Evolutionary conservation across 805 yeast genomes (phyloP).

Genomic region (Candida tibetensis): DNA sequence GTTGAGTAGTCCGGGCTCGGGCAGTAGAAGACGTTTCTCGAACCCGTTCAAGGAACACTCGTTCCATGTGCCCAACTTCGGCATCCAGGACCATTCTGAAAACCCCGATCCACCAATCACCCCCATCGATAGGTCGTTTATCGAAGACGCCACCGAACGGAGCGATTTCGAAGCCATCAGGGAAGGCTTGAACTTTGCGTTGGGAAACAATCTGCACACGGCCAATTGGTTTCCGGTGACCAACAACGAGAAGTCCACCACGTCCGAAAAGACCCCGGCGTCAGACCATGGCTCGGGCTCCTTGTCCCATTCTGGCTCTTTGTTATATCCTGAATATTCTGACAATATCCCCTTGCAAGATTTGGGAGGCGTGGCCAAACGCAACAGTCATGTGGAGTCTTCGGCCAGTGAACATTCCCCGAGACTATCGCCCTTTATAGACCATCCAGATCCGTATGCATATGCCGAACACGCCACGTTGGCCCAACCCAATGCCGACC

Average conservation of each 20-base stretch:
- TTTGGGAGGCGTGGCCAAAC: not conserved
- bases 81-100: not conserved
- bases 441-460: not conserved
- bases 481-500: not conserved
- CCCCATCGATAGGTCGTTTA: constrained; percentile 12
- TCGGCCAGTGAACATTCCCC: not conserved
- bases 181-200: constrained; percentile 33
- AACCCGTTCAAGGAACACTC: not conserved
- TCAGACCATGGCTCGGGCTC: too few species aligned
- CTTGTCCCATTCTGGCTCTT: too few species aligned
- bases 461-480: not conserved
- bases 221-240: constrained; percentile 32
- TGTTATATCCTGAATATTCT: too few species aligned
- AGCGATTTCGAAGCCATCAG: constrained; percentile 30
- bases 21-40: not conserved
- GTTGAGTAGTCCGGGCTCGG: too few species aligned
- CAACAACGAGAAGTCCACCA: too few species aligned
- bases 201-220: constrained; percentile 24
- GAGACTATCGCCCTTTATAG: constrained; percentile 5
- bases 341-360: constrained; percentile 19
- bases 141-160: constrained; percentile 25
- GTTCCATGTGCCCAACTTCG: constrained; percentile 1
- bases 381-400: constrained; percentile 1
- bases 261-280: not conserved
- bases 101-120: not conserved